Base-by-base conservation (phyloP, 345 rosid species). In the Euphorbia tirucalli region DNA sequence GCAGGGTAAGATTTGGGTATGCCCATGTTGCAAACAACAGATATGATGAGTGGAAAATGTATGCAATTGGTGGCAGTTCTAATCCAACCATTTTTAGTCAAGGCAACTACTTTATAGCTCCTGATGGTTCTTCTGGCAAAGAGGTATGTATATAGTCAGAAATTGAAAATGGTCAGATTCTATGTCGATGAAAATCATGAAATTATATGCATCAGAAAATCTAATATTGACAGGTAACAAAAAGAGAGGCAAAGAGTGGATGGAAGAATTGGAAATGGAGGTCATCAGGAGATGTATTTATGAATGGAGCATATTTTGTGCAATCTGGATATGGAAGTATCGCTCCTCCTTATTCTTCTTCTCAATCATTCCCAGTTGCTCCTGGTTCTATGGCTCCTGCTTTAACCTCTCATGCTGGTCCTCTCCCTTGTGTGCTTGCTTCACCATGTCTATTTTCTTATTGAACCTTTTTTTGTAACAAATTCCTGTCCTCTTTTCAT, bases 231-330 rank as follows among this genome's bases (percentile, higher is more conserved):
- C 44, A 76, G 75, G 71, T 70, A 32, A 70, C 79, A 1, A 77
- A 77, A 32, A 35, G 75, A 58, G 80, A 71, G 54, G 65, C n/a
- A 6, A 14, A 49, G 19, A 39, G 61, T 50, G 69, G 72, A 2
- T 71, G 80, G 80, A 41, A 67, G 73, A 67, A 62, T 24, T 77
- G 80, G 80, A 77, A 77, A 62, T 77, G 80, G 80, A 71, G 76
- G 49, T 72, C 76, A 8, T 77, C 79, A 1, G 56, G 14, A 14
- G 76, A 77, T 49, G 59, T 72, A 10, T 77, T 77, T 7, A 54
- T 24, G 76, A 77, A 77, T 31, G 76, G 69, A 4, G 80, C 76
- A 49, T 77, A 77, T 46, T 77, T 77, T 72, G 43, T 77, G 11
- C 76, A 67, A 25, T 77, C 80, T 0, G 80, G 77, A 18, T 77